Conservation (phyloP, 2,329 filamentous ascomycete species). For the Verticillium albo-atrum region DNA sequence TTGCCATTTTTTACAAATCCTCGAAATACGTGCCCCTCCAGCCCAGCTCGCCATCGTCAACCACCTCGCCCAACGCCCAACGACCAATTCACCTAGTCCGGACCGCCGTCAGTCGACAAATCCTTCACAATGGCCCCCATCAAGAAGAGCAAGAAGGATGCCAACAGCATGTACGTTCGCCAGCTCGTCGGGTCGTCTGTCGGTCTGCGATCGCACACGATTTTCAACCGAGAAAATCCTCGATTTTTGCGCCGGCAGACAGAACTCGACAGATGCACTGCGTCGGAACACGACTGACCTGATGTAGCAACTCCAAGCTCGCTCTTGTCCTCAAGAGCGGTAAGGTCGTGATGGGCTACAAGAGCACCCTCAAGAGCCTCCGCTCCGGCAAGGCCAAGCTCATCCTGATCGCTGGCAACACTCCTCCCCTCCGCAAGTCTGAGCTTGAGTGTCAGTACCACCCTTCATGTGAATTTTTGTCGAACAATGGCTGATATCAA, state of each 20-base stretch:
- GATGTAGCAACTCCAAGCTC: constrained; percentile 43
- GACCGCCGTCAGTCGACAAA: constrained; percentile 27
- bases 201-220: not conserved
- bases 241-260: not conserved
- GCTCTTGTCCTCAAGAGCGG: constrained; percentile 62
- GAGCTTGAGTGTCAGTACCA: constrained; percentile 69
- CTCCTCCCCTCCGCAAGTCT: constrained; percentile 93
- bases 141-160: constrained; percentile 84
- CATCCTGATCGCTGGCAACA: constrained; percentile 78
- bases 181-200: not conserved
- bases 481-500: too few relatives aligned
- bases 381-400: constrained; percentile 98
- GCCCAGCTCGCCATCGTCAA: constrained; percentile 3
- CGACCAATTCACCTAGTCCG: constrained; percentile 1
- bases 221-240: not conserved
- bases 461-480: not conserved
- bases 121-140: constrained; percentile 56
- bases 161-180: constrained; percentile 54
- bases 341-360: constrained; percentile 83
- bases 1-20: not conserved
- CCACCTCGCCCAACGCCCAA: constrained; percentile 10
- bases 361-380: constrained; percentile 69
- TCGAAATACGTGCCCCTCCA: not conserved
- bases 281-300: not conserved
- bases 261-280: not conserved